These are phyloP conservation scores for Capsella bursapastoris DNA, from an alignment of 345 rosid species.

Conservation along the genomic window DNA sequence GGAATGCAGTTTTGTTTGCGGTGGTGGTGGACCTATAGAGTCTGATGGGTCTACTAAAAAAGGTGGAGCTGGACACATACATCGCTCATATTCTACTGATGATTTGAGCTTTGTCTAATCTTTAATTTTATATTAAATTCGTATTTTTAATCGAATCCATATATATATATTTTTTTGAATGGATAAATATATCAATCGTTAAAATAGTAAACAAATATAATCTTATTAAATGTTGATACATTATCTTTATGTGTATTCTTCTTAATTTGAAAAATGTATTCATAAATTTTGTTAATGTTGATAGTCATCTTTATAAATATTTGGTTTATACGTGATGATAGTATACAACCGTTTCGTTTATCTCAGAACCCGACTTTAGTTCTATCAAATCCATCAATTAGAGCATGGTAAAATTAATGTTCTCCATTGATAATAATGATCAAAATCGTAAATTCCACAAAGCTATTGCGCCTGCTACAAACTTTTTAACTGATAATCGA, in stretches of 20 bases:
- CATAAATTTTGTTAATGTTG: not conserved
- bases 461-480: slow-evolving; percentile 25
- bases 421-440: slow-evolving; percentile 24
- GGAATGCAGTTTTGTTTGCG: slow-evolving; percentile 74
- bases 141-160: slow-evolving; percentile 3
- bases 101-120: slow-evolving; percentile 36
- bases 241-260: too few relatives aligned
- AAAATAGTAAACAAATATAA: not conserved
- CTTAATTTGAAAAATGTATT: too few relatives aligned
- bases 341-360: not conserved
- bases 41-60: slow-evolving; percentile 23
- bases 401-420: slow-evolving; percentile 10
- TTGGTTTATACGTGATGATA: not conserved
- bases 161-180: not conserved
- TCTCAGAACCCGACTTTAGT: not conserved
- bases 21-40: slow-evolving; percentile 22
- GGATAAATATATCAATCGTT: not conserved
- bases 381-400: slow-evolving; percentile 5
- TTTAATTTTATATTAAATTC: slow-evolving; percentile 9
- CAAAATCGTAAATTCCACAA: slow-evolving; percentile 29
- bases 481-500: slow-evolving; percentile 30
- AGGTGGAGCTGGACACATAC: slow-evolving; percentile 18
- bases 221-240: not conserved
- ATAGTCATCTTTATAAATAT: not conserved
- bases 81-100: slow-evolving; percentile 37